Percentiles rank a stretch among this genome's conserved stretches.
Evolutionary conservation across 306 rosid species (phyloP).

Genomic region (Lathyrus aphaca): DNA sequence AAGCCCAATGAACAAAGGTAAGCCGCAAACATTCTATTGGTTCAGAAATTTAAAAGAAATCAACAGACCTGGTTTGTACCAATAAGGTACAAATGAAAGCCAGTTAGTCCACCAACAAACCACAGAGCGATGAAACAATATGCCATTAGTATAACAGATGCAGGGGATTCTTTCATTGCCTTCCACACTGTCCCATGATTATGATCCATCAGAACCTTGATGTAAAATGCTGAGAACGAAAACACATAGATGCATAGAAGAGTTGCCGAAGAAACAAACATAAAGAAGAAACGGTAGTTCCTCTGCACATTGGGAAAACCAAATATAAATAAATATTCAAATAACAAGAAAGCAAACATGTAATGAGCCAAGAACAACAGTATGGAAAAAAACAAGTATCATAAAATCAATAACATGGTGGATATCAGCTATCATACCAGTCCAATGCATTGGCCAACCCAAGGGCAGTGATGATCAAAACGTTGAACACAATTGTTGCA

Average conservation of each 20-base stretch:
- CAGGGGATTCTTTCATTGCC: constrained; percentile 92
- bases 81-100: constrained; percentile 91
- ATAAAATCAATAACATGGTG: not conserved
- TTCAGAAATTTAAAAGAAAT: constrained; percentile 38
- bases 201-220: constrained; percentile 77
- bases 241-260: constrained; percentile 85
- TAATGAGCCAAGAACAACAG: constrained; percentile 32
- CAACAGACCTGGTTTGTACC: constrained; percentile 82
- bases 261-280: constrained; percentile 90
- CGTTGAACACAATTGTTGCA: constrained; percentile 98
- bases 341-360: constrained; percentile 28
- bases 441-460: constrained; percentile 99
- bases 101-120: constrained; percentile 98
- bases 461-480: constrained; percentile 98
- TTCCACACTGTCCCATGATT: constrained; percentile 75
- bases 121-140: constrained; percentile 83
- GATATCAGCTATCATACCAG: constrained; percentile 58
- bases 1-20: constrained; percentile 15
- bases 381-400: constrained; percentile 11
- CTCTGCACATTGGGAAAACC: constrained; percentile 62
- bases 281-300: constrained; percentile 84
- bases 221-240: constrained; percentile 80
- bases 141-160: constrained; percentile 75
- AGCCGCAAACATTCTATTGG: constrained; percentile 28
- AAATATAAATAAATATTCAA: constrained; percentile 33